A percentile compares a stretch with the other conserved stretches of the same genome.
phyloP scores from a whole-genome alignment of 768 basidiomycete genomes.

The Krasilnikovozyma curviuscula region DNA sequence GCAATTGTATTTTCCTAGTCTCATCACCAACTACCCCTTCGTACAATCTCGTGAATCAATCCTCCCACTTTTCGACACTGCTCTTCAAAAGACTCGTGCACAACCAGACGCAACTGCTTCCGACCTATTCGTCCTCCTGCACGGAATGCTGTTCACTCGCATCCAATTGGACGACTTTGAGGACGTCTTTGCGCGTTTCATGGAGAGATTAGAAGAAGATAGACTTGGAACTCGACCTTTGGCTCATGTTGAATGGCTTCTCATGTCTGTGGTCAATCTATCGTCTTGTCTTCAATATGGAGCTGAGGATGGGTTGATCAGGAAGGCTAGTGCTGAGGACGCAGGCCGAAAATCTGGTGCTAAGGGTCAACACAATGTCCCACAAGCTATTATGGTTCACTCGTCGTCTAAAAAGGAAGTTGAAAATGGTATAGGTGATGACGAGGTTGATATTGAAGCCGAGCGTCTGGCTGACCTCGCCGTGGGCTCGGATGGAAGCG shows the following conservation, averaged over 20 bases:
- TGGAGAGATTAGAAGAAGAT: conserved; percentile 69
- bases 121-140: conserved; percentile 75
- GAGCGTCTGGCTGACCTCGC: neutral
- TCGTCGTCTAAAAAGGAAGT: neutral
- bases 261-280: conserved; percentile 82
- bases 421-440: neutral
- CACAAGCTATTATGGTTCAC: conserved; percentile 15
- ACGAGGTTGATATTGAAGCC: neutral
- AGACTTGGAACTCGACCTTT: conserved; percentile 12
- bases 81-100: conserved; percentile 51
- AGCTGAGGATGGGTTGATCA: conserved; percentile 46
- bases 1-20: conserved; percentile 31
- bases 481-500: neutral
- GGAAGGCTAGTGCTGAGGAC: conserved; percentile 37
- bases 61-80: conserved; percentile 64
- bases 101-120: conserved; percentile 43
- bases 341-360: conserved; percentile 10
- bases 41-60: conserved; percentile 73
- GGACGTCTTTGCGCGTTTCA: conserved; percentile 57
- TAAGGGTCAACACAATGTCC: neutral
- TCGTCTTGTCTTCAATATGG: conserved; percentile 75
- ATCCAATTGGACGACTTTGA: conserved; percentile 84
- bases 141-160: conserved; percentile 93
- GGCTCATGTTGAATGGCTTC: conserved; percentile 62
- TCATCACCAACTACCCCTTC: conserved; percentile 82